Evolutionary conservation across 331 rosid genomes (phyloP), one percentile per base, ranked within the genome.

Genomic region (Ulmus americana): DNA sequence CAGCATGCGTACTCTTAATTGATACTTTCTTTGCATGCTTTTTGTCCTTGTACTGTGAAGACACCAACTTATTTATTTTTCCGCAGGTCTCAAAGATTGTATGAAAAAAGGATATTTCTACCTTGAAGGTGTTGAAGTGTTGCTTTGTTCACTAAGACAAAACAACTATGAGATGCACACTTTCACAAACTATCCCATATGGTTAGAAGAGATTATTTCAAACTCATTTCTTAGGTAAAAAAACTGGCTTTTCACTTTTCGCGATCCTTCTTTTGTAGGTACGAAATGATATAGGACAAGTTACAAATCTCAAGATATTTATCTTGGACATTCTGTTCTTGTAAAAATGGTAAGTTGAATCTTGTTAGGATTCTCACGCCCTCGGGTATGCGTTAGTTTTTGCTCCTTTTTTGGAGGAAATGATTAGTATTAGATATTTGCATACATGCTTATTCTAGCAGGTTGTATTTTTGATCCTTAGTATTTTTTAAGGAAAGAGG

Each of bases 281-380:
- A 84, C 59, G 81, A 80, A 78, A 77, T 88, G 86, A 86, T 92
- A 22, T 91, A 92, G 84, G 88, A 83, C 63, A 86, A 92, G 73
- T 59, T 92, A 68, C 76, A 76, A 46, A 57, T 92, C 50, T 88
- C 96, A 7, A 80, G 79, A 77, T 89, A 88, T 82, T 64, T 92
- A 67, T 83, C 90, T 10, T 92, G 98, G 98, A 92, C 98, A 8
- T 92, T 92, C 73, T 92, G 98, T 76, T 92, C 98, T 6, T 89
- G 86, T 59, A 42, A 52, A 69, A 71, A 48, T 61, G 89, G 97
- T 83, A 86, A 53, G 64, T 55, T 50, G 13, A 74, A 55, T 53
- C 28, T 61, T 70, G 22, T 20, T 20, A 20, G 22, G 22, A 20
- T 20, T 20, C 22, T 56, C 48, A 53, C 60, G 22, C 2, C 2